phyloP scores from a whole-genome alignment of 2,329 filamentous ascomycete species.

The Aspergillus sp. region DNA sequence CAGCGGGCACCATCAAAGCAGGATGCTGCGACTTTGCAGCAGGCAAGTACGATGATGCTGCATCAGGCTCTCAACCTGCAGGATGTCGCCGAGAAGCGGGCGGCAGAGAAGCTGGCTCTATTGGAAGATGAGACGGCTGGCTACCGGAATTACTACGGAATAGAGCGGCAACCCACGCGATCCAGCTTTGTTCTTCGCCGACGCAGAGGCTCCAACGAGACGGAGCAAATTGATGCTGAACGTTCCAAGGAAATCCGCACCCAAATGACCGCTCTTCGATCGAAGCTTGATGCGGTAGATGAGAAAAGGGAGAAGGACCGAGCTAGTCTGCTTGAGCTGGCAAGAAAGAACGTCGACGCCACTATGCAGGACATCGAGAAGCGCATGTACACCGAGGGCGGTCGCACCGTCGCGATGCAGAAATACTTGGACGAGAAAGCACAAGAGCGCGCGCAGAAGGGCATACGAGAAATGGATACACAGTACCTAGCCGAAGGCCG shows the following conservation, averaged over 20 bases:
- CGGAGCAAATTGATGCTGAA: slow-evolving; percentile 64
- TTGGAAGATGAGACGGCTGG: slow-evolving; percentile 73
- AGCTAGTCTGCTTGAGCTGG: slow-evolving; percentile 73
- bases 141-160: slow-evolving; percentile 78
- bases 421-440: slow-evolving; percentile 82
- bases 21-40: slow-evolving; percentile 28
- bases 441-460: slow-evolving; percentile 66
- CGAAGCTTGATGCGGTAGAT: slow-evolving; percentile 57
- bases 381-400: slow-evolving; percentile 75
- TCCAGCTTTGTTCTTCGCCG: slow-evolving; percentile 61
- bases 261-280: slow-evolving; percentile 79
- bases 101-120: slow-evolving; percentile 79
- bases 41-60: slow-evolving; percentile 27
- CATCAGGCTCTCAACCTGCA: slow-evolving; percentile 62
- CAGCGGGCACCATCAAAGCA: slow-evolving; percentile 37
- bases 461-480: slow-evolving; percentile 65
- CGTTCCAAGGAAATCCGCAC: slow-evolving; percentile 73
- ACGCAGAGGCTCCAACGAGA: slow-evolving; percentile 70
- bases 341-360: slow-evolving; percentile 83
- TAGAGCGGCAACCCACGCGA: slow-evolving; percentile 50
- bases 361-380: slow-evolving; percentile 81
- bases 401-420: slow-evolving; percentile 69
- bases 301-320: slow-evolving; percentile 68
- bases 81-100: slow-evolving; percentile 83
- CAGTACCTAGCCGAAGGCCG: slow-evolving; percentile 60